Evolutionary conservation across 345 rosid genomes (phyloP).

Genomic region (Mallotus nudiflorus): DNA sequence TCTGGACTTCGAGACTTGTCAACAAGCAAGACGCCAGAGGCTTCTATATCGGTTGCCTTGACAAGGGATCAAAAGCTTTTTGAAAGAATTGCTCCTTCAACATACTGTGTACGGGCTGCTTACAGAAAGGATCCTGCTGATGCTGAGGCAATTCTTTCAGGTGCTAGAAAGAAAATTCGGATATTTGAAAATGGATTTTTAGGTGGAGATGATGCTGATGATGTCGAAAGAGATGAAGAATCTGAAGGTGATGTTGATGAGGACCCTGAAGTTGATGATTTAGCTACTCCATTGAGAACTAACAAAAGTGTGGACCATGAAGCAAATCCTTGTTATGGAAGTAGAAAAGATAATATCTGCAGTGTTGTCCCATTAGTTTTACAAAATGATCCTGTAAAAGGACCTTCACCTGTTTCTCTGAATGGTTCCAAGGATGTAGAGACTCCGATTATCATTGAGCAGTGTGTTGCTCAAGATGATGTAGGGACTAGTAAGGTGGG

Average conservation of each 20-base stretch:
- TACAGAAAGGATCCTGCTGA: constrained; percentile 94
- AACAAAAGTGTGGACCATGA: constrained; percentile 49
- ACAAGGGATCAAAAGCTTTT: constrained; percentile 99
- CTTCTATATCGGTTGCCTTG: constrained; percentile 98
- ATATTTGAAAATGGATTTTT: constrained; percentile 90
- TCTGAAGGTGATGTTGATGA: constrained; percentile 88
- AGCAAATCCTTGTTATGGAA: constrained; percentile 44
- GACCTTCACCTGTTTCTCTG: constrained; percentile 38
- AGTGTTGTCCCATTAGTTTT: constrained; percentile 33
- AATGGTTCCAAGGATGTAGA: constrained; percentile 41
- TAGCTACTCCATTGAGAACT: constrained; percentile 49
- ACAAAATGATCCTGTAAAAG: constrained; percentile 45
- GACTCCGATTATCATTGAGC: constrained; percentile 37
- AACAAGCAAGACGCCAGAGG: constrained; percentile 99
- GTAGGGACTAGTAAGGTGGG: constrained; percentile 33
- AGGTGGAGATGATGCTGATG: constrained; percentile 82
- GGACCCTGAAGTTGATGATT: constrained; percentile 94
- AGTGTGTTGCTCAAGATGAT: constrained; percentile 37
- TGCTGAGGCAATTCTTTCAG: constrained; percentile 82
- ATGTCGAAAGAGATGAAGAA: constrained; percentile 86
- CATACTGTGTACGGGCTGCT: constrained; percentile 89
- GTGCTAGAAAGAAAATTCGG: constrained; percentile 88
- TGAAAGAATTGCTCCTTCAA: constrained; percentile 99
- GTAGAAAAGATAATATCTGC: constrained; percentile 40
- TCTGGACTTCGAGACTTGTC: constrained; percentile 96